These are phyloP conservation scores for Geotrichum carabidarum DNA, from an alignment of 1,139 yeast genomes.

Conservation along the genomic window DNA sequence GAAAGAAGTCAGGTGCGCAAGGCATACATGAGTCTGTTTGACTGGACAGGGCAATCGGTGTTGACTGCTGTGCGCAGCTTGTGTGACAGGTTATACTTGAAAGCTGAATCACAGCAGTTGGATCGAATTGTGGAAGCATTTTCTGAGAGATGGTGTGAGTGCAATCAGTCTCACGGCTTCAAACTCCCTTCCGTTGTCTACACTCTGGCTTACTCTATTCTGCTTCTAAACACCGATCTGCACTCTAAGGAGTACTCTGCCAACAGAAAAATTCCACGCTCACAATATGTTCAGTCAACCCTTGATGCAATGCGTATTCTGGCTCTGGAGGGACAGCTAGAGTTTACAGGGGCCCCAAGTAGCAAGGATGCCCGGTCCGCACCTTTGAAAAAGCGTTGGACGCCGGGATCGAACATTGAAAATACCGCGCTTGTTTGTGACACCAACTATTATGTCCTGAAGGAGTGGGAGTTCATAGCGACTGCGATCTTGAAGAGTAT, in stretches of 20 bases:
- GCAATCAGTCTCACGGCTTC: constrained; percentile 46
- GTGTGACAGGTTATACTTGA: constrained; percentile 62
- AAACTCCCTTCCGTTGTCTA: constrained; percentile 61
- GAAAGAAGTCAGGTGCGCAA: constrained; percentile 28
- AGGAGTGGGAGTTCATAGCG: constrained; percentile 32
- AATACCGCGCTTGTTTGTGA: constrained; percentile 23
- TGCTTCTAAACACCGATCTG: constrained; percentile 54
- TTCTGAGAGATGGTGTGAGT: constrained; percentile 61
- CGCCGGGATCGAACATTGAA: constrained; percentile 20
- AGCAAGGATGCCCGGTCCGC: constrained; percentile 3
- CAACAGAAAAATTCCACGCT: constrained; percentile 37
- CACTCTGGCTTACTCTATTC: constrained; percentile 65
- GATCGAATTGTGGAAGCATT: constrained; percentile 69
- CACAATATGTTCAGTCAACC: constrained; percentile 32
- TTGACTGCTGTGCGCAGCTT: constrained; percentile 54
- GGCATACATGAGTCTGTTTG: constrained; percentile 33
- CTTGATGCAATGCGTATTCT: constrained; percentile 21
- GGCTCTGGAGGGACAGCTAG: not conserved
- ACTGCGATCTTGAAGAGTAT: constrained; percentile 28
- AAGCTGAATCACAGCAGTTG: constrained; percentile 80
- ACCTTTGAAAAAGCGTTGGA: constrained; percentile 24
- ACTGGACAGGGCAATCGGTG: constrained; percentile 32
- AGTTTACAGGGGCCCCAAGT: not conserved
- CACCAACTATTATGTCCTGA: constrained; percentile 18
- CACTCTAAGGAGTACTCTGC: constrained; percentile 34